These are phyloP conservation scores for Wickerhamomyces canadensis DNA, from an alignment of 805 yeast genomes.

Conservation along the genomic window DNA sequence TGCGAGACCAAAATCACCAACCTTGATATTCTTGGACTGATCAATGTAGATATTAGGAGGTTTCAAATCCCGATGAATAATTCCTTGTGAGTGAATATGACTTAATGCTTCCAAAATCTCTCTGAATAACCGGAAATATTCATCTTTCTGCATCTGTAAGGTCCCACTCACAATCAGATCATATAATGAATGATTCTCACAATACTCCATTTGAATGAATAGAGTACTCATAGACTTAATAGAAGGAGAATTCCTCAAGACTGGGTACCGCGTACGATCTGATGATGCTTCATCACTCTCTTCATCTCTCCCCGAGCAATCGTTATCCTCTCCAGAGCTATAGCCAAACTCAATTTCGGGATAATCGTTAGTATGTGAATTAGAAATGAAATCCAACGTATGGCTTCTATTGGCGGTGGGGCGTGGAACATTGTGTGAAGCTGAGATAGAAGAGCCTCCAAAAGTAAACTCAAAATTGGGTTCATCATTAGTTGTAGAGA, in stretches of 20 bases:
- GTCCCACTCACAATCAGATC: constrained; percentile 78
- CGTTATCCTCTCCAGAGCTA: constrained; percentile 18
- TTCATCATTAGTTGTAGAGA: neutral
- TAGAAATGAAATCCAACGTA: constrained; percentile 63
- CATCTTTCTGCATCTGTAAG: constrained; percentile 61
- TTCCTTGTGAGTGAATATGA: constrained; percentile 89
- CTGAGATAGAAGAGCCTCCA: neutral
- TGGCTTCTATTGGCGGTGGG: constrained; percentile 28
- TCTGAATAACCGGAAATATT: constrained; percentile 85
- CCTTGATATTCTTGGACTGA: constrained; percentile 78
- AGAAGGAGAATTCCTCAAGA: constrained; percentile 18
- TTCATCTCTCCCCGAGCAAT: constrained; percentile 12
- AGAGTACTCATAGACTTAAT: constrained; percentile 52
- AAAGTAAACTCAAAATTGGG: neutral
- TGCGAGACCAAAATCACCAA: constrained; percentile 97
- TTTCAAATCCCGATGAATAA: constrained; percentile 90
- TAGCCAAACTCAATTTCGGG: constrained; percentile 54
- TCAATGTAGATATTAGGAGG: constrained; percentile 96
- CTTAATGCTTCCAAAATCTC: constrained; percentile 86
- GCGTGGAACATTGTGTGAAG: constrained; percentile 6
- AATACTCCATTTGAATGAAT: constrained; percentile 97
- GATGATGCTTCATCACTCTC: constrained; percentile 22
- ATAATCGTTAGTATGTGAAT: constrained; percentile 42
- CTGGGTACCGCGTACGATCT: constrained; percentile 17
- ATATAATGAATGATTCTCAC: constrained; percentile 86